phyloP scores from a whole-genome alignment of 2,329 filamentous ascomycete genomes.

The Dactylellina cionopaga region DNA sequence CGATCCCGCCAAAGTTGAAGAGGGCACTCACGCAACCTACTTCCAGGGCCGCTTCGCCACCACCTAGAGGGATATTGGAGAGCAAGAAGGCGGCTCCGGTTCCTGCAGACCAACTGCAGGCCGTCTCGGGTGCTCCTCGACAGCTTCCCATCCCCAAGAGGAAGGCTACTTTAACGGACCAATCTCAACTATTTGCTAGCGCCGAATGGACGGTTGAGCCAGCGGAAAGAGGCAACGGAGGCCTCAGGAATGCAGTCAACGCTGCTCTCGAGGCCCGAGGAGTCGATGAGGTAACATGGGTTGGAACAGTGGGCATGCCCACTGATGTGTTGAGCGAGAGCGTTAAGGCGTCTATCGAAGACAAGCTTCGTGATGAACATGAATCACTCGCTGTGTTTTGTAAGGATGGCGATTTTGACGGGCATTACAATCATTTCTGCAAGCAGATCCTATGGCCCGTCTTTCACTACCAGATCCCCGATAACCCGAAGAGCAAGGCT shows the following conservation, averaged over 20 bases:
- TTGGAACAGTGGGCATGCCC: slow-evolving; percentile 92
- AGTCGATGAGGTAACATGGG: slow-evolving; percentile 82
- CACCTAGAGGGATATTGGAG: slow-evolving; percentile 51
- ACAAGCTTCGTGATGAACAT: slow-evolving; percentile 80
- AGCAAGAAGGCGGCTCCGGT: slow-evolving; percentile 46
- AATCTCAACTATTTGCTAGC: slow-evolving; percentile 75
- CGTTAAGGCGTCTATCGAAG: slow-evolving; percentile 83
- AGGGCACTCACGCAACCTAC: slow-evolving; percentile 55
- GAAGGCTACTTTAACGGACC: slow-evolving; percentile 67
- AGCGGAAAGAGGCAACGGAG: slow-evolving; percentile 91
- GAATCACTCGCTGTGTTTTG: slow-evolving; percentile 85
- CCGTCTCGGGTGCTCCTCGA: slow-evolving; percentile 47
- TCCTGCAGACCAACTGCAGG: slow-evolving; percentile 39
- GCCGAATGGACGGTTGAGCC: slow-evolving; percentile 84
- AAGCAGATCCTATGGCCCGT: slow-evolving; percentile 98
- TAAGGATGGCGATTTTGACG: slow-evolving; percentile 90
- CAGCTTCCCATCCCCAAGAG: slow-evolving; percentile 58
- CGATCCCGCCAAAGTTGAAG: slow-evolving; percentile 43
- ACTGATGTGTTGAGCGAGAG: slow-evolving; percentile 82
- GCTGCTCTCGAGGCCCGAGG: slow-evolving; percentile 76
- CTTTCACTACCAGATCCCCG: slow-evolving; percentile 97
- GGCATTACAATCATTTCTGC: slow-evolving; percentile 95
- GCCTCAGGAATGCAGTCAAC: slow-evolving; percentile 85
- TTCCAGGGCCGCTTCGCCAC: slow-evolving; percentile 57
- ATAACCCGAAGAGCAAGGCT: slow-evolving; percentile 97